Conservation (phyloP, 2,329 filamentous ascomycete species). For the Dactylellina drechsleri region DNA sequence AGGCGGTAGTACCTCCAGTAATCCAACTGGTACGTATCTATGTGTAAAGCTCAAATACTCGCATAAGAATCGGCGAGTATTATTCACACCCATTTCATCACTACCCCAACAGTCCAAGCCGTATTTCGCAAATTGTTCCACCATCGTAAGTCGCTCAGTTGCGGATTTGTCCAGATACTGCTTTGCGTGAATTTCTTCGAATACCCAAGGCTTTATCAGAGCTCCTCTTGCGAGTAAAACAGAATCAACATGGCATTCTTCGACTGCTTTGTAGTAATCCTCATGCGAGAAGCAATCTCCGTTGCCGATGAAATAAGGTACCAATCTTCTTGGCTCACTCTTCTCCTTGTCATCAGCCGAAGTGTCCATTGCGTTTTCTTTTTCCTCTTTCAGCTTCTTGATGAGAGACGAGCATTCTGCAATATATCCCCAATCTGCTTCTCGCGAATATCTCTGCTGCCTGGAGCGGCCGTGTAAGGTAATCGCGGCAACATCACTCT, state of each 20-base stretch:
- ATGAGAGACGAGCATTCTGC: constrained; percentile 87
- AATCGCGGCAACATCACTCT: constrained; percentile 89
- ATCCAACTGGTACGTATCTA: constrained; percentile 87
- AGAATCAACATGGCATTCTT: constrained; percentile 83
- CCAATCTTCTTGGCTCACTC: constrained; percentile 37
- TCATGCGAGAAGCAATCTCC: constrained; percentile 94
- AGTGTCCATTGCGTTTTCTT: constrained; percentile 77
- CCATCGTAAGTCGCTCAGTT: constrained; percentile 81
- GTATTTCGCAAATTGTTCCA: constrained; percentile 90
- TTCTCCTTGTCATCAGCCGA: constrained; percentile 72
- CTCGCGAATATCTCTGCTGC: constrained; percentile 91
- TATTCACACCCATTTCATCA: constrained; percentile 91
- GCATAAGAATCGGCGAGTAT: constrained; percentile 88
- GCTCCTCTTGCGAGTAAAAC: constrained; percentile 98
- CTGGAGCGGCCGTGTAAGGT: constrained; percentile 92
- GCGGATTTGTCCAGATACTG: constrained; percentile 97
- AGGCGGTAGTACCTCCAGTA: constrained; percentile 88
- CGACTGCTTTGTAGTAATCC: constrained; percentile 83
- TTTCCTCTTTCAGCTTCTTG: constrained; percentile 78
- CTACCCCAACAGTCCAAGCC: constrained; percentile 95
- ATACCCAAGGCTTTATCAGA: constrained; percentile 97
- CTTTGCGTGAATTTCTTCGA: constrained; percentile 90
- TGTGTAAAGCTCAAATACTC: constrained; percentile 96
- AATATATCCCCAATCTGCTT: constrained; percentile 96
- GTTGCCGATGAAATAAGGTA: constrained; percentile 86